Conservation (phyloP, 202 grass and related monocot genomes). For the Eragrostis tef region DNA sequence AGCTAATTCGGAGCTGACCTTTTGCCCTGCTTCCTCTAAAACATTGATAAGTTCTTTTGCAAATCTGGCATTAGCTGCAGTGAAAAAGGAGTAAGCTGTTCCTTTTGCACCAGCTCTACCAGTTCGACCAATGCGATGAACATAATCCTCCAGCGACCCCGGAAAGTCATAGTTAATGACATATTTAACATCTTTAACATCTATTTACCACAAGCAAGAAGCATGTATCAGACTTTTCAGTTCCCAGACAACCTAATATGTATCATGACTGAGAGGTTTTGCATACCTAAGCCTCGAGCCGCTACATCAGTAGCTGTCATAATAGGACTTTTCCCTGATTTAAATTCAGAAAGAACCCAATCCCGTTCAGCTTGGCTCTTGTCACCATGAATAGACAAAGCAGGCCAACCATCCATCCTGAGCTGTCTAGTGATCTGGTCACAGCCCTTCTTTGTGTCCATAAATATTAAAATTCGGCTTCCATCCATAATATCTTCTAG, state of each 20-base stretch:
- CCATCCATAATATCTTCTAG: slow-evolving; percentile 98
- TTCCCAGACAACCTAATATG: slow-evolving; percentile 31
- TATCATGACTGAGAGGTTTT: slow-evolving; percentile 12
- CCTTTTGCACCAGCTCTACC: slow-evolving; percentile 92
- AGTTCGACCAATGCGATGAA: slow-evolving; percentile 90
- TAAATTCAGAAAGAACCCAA: slow-evolving; percentile 99
- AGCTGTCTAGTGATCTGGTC: slow-evolving; percentile 89
- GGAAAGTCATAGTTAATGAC: slow-evolving; percentile 98
- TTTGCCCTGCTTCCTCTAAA: slow-evolving; percentile 91
- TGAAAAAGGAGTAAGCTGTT: slow-evolving; percentile 95
- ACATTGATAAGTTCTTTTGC: slow-evolving; percentile 85
- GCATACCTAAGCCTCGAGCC: slow-evolving; percentile 87
- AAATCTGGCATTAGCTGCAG: slow-evolving; percentile 85
- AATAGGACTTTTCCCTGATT: slow-evolving; percentile 89
- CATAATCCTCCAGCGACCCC: slow-evolving; percentile 93
- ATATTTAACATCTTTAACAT: slow-evolving; percentile 98
- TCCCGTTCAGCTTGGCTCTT: slow-evolving; percentile 96
- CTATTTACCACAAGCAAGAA: slow-evolving; percentile 48
- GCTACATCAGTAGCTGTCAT: slow-evolving; percentile 96
- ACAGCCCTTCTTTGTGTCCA: slow-evolving; percentile 93
- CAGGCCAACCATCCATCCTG: slow-evolving; percentile 89
- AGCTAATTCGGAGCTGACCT: slow-evolving; percentile 81
- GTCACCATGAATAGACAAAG: slow-evolving; percentile 88
- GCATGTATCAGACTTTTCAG: slow-evolving; percentile 17
- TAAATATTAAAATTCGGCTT: slow-evolving; percentile 89